Conservation (phyloP, 306 rosid genomes). For the Cucurbita moschata region DNA sequence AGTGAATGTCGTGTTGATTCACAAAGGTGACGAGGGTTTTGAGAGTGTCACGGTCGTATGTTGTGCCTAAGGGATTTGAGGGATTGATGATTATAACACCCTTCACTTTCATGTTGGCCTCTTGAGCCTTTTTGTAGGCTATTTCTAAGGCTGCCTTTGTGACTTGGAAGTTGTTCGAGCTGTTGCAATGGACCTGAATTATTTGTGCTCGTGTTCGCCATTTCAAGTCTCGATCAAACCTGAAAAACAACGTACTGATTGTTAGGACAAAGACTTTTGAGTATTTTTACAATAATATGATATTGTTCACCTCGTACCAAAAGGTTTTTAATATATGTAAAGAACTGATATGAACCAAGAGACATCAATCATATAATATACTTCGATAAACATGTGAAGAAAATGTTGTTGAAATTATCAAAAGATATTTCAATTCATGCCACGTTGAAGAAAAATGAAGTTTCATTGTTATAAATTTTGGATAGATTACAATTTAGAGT, state of each 20-base stretch:
- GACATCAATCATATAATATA: no score
- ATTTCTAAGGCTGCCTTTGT: slow-evolving; percentile 51
- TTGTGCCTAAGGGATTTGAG: slow-evolving; percentile 76
- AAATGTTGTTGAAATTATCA: no score
- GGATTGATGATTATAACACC: slow-evolving; percentile 79
- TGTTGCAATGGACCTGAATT: slow-evolving; percentile 50
- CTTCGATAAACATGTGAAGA: no score
- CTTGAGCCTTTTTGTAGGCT: slow-evolving; percentile 46
- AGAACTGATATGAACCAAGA: no score
- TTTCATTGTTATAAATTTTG: no score
- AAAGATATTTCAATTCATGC: no score
- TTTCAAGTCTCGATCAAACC: slow-evolving; percentile 55
- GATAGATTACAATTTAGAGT: no score
- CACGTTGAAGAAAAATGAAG: no score
- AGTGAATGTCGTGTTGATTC: slow-evolving; percentile 51
- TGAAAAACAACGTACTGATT: slow-evolving; percentile 5
- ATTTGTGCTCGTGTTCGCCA: slow-evolving; percentile 66
- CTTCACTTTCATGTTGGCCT: slow-evolving; percentile 41
- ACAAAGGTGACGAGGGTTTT: slow-evolving; percentile 47
- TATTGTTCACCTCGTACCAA: no score
- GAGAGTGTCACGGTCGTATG: slow-evolving; percentile 40
- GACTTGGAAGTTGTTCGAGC: slow-evolving; percentile 60
- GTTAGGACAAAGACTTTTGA: no score
- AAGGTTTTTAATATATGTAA: no score
- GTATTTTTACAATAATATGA: neutral